Percentiles rank a stretch among this genome's conserved stretches.
phyloP scores from a whole-genome alignment of 2,329 filamentous ascomycete genomes.

The Sporothrix protearum region DNA sequence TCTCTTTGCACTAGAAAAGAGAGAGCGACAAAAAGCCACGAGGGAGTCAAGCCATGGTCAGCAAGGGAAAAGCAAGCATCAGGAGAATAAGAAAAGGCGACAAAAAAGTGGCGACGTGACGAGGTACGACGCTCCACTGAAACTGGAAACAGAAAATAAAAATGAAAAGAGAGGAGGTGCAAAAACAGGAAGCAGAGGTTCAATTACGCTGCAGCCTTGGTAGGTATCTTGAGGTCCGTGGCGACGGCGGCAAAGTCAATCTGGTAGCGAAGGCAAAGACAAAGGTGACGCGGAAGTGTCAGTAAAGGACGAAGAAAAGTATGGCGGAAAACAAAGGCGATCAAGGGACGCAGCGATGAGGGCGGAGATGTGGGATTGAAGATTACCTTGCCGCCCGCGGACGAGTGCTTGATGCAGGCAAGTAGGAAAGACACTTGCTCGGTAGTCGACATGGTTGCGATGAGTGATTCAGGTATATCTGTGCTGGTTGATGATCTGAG shows the following conservation, averaged over 20 bases:
- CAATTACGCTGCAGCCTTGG: conserved; percentile 65
- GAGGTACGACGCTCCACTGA: not conserved
- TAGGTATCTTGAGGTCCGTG: conserved; percentile 58
- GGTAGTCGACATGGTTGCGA: not conserved
- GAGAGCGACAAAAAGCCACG: not conserved
- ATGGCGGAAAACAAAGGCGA: not conserved
- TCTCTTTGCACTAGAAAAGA: conserved; percentile 55
- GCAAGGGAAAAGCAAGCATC: not conserved
- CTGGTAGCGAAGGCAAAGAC: conserved; percentile 39
- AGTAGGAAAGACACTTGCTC: not conserved
- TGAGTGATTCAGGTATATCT: not conserved
- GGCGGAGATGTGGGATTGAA: not conserved
- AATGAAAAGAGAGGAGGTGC: not conserved
- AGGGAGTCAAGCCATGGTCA: not conserved
- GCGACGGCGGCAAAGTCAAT: conserved; percentile 65
- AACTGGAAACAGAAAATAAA: too few relatives aligned
- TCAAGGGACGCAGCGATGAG: not conserved
- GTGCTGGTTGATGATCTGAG: not conserved
- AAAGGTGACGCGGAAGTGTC: not conserved
- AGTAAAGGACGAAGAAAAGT: not conserved
- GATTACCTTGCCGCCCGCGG: conserved; percentile 53
- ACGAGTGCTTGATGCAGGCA: not conserved
- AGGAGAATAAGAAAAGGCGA: not conserved
- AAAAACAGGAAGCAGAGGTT: conserved; percentile 11
- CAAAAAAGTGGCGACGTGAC: not conserved